Evolutionary conservation across 176 grass and related monocot genomes (phyloP).

Genomic region (Puccinellia tenuiflora): DNA sequence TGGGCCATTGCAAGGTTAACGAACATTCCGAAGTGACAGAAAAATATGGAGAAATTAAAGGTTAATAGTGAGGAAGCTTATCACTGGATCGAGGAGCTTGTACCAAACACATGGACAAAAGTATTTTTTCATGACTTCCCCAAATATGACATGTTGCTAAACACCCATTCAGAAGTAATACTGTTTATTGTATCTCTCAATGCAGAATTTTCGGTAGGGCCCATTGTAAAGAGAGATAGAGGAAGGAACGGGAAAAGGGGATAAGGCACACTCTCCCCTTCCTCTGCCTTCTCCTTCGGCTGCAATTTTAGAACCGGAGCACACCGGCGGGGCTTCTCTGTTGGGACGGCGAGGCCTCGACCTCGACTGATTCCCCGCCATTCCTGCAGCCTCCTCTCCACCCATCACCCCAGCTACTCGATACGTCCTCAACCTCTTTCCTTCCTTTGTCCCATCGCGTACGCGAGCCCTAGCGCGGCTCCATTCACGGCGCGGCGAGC

Average conservation of each 20-base stretch:
- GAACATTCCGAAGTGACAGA: too few species aligned
- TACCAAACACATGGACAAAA: too few species aligned
- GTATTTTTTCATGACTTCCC: too few species aligned
- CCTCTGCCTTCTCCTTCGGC: not conserved
- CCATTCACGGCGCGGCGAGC: not conserved
- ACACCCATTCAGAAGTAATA: too few species aligned
- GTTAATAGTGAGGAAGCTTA: too few species aligned
- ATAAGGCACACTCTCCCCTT: not conserved
- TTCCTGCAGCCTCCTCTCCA: not conserved
- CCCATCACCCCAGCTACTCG: not conserved
- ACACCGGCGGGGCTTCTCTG: not conserved
- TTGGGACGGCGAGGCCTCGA: not conserved
- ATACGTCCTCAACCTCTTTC: not conserved
- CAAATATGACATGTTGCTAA: too few species aligned
- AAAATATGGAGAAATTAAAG: too few species aligned
- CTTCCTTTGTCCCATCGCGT: not conserved
- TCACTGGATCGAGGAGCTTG: too few species aligned
- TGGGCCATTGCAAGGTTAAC: too few species aligned
- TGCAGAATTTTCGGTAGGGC: too few species aligned
- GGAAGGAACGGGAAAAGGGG: not conserved
- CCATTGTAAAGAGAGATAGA: not conserved
- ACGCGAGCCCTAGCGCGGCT: not conserved
- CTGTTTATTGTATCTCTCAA: too few species aligned
- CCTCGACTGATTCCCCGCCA: not conserved
- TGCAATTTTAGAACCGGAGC: not conserved